Percentiles rank a stretch among this genome's conserved stretches.
phyloP scores from a whole-genome alignment of 129 eudicot species.

The Chrysanthemum seticuspe region DNA sequence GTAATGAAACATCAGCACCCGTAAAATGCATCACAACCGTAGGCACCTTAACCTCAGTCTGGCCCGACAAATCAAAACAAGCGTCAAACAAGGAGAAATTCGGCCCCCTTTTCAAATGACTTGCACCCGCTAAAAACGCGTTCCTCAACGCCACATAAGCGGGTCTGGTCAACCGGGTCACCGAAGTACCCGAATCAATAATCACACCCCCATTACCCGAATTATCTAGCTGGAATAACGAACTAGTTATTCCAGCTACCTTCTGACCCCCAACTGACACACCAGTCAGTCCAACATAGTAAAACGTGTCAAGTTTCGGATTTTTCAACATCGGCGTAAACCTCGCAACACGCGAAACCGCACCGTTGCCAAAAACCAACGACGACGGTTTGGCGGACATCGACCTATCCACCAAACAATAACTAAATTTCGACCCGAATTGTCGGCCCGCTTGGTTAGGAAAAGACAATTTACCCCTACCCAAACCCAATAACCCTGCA shows the following conservation, averaged over 20 bases:
- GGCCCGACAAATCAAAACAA: conserved; percentile 82
- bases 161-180: conserved; percentile 78
- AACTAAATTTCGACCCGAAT: conserved; percentile 72
- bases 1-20: conserved; percentile 78
- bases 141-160: conserved; percentile 78
- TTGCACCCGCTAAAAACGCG: conserved; percentile 67
- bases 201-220: conserved; percentile 88
- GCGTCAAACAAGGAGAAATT: conserved; percentile 86
- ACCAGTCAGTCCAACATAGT: conserved; percentile 73
- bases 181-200: conserved; percentile 90
- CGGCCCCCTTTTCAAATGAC: conserved; percentile 54
- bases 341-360: conserved; percentile 56
- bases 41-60: conserved; percentile 82
- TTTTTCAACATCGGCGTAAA: conserved; percentile 72
- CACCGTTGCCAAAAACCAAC: conserved; percentile 60
- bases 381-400: conserved; percentile 72
- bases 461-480: conserved; percentile 77
- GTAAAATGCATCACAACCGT: conserved; percentile 86
- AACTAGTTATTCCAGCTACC: conserved; percentile 53
- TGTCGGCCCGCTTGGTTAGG: conserved; percentile 75
- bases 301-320: conserved; percentile 85
- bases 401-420: conserved; percentile 79
- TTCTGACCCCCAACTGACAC: conserved; percentile 73
- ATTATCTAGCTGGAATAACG: conserved; percentile 54
- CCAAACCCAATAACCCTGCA: conserved; percentile 82